A percentile compares a stretch with the other conserved stretches of the same genome.
phyloP scores from a whole-genome alignment of 2,329 filamentous ascomycete species.

The Atkinsonella hypoxylon region DNA sequence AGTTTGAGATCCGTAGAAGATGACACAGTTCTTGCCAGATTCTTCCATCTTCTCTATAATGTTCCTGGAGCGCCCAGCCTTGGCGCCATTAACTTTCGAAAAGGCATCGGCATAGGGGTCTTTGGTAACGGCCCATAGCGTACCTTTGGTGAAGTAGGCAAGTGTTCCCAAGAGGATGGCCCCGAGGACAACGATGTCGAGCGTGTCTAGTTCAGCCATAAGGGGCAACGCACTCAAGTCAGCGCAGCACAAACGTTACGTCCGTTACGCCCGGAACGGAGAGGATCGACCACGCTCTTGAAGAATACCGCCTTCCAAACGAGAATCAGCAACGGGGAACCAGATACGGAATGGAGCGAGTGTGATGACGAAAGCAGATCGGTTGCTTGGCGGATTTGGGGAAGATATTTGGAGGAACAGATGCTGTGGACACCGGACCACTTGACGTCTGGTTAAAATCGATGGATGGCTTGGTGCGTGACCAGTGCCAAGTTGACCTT shows the following conservation, averaged over 20 bases:
- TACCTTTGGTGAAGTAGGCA: conserved; percentile 97
- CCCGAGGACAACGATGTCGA: conserved; percentile 87
- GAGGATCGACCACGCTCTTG: neutral
- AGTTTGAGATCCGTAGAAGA: conserved; percentile 98
- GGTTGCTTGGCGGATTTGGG: neutral
- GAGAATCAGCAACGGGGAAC: neutral
- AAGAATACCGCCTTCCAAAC: neutral
- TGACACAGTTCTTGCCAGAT: conserved; percentile 88
- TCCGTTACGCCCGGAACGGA: neutral
- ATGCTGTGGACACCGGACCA: neutral
- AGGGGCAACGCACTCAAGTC: neutral
- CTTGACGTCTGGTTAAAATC: no score
- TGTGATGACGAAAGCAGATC: neutral
- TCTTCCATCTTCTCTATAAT: conserved; percentile 95
- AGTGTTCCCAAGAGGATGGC: conserved; percentile 74
- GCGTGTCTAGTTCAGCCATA: conserved; percentile 93
- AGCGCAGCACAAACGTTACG: neutral
- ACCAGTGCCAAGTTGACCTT: no score
- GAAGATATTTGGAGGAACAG: neutral
- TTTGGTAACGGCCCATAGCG: conserved; percentile 78
- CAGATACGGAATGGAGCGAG: neutral
- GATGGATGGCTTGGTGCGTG: no score
- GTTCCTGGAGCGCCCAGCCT: conserved; percentile 77
- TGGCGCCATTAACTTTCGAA: conserved; percentile 55
- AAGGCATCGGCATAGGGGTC: conserved; percentile 77